Evolutionary conservation across 2,329 filamentous ascomycete species (phyloP).

Genomic region (Didymosphaeria variabile): DNA sequence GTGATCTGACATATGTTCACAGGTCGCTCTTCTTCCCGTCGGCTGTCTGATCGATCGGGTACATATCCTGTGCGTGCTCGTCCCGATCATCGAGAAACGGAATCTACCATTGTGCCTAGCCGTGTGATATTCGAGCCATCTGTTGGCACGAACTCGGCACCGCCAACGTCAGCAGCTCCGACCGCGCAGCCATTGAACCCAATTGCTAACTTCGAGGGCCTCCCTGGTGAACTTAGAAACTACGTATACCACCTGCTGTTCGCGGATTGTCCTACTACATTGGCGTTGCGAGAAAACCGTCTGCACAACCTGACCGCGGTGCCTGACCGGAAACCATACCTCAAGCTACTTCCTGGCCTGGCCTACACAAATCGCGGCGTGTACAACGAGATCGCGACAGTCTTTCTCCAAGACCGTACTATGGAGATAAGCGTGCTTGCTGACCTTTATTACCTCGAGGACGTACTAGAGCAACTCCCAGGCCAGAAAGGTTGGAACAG

Average conservation of each 20-base stretch:
- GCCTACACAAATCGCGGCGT: conserved; percentile 7
- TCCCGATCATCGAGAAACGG: neutral
- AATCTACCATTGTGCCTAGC: neutral
- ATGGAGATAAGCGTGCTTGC: neutral
- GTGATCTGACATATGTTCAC: neutral
- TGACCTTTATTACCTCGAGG: conserved; percentile 12
- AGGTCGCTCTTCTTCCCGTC: neutral
- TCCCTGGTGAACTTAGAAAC: conserved; percentile 14
- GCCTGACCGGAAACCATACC: neutral
- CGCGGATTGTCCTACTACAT: neutral
- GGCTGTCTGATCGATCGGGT: neutral
- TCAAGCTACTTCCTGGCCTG: conserved; percentile 7
- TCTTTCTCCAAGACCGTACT: neutral
- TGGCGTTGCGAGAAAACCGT: conserved; percentile 5
- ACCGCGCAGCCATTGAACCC: neutral
- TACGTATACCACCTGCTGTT: conserved; percentile 1
- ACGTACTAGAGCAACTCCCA: conserved; percentile 2
- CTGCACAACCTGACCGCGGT: conserved; percentile 1
- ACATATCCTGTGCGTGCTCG: neutral
- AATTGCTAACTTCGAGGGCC: neutral
- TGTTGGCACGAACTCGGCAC: neutral
- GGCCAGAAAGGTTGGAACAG: conserved; percentile 7
- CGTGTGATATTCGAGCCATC: neutral
- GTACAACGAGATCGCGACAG: neutral
- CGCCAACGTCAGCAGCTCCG: neutral